Evolutionary conservation across 805 yeast species (phyloP).

Genomic region (Metschnikowia drakensbergensis): DNA sequence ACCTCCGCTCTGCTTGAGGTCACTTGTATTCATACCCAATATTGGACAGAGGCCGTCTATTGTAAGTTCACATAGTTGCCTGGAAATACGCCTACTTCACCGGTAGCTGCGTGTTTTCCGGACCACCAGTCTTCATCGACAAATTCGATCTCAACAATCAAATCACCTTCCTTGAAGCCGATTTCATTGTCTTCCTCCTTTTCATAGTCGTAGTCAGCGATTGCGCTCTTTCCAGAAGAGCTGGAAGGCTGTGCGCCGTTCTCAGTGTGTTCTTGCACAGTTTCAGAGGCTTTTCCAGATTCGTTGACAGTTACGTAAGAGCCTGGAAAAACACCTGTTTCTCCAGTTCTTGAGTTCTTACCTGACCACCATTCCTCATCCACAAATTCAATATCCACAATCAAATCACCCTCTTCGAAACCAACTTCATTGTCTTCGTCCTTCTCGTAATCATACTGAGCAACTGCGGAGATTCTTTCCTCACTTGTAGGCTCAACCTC

Average conservation of each 20-base stretch:
- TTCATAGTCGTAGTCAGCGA: slow-evolving; percentile 75
- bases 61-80: slow-evolving; percentile 67
- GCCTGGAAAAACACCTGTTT: slow-evolving; percentile 54
- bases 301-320: slow-evolving; percentile 43
- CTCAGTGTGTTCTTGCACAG: slow-evolving; percentile 11
- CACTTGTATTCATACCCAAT: neutral
- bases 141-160: slow-evolving; percentile 76
- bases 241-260: slow-evolving; percentile 15
- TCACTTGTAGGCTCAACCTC: slow-evolving; percentile 5
- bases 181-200: slow-evolving; percentile 93
- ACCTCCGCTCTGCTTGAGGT: slow-evolving; percentile 15
- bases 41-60: neutral
- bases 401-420: slow-evolving; percentile 61
- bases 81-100: slow-evolving; percentile 85
- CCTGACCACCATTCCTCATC: slow-evolving; percentile 74
- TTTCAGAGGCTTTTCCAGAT: neutral
- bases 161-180: slow-evolving; percentile 77
- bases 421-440: slow-evolving; percentile 75
- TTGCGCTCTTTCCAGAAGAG: slow-evolving; percentile 41
- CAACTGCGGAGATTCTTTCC: slow-evolving; percentile 52
- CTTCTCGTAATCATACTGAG: slow-evolving; percentile 73
- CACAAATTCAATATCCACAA: slow-evolving; percentile 62
- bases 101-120: slow-evolving; percentile 64
- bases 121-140: slow-evolving; percentile 98
- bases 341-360: slow-evolving; percentile 40